Conservation (phyloP, 2,329 filamentous ascomycete species). For the Hypoxylon sp. region DNA sequence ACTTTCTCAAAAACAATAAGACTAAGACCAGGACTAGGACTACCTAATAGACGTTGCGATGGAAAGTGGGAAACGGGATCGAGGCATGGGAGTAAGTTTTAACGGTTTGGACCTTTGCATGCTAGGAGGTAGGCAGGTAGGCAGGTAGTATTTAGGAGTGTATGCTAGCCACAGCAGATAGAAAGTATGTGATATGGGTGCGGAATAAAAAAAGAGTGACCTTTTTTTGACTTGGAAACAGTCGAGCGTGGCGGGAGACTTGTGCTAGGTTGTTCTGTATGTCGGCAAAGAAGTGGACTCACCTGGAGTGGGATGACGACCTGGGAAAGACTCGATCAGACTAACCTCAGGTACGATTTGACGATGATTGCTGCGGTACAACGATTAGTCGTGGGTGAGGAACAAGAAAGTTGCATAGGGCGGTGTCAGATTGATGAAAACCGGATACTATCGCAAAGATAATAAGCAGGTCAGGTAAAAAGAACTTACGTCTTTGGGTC, state of each 20-base stretch:
- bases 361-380: conserved; percentile 22
- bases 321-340: conserved; percentile 25
- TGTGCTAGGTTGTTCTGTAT: conserved; percentile 16
- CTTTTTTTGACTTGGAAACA: too few relatives aligned
- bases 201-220: too few relatives aligned
- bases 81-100: too few relatives aligned
- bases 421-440: conserved; percentile 18
- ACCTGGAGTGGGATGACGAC: conserved; percentile 36
- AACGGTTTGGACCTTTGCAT: too few relatives aligned
- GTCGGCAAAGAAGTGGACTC: conserved; percentile 34
- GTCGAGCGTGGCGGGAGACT: too few relatives aligned
- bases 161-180: too few relatives aligned
- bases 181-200: too few relatives aligned
- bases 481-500: conserved; percentile 26
- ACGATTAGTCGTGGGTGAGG: conserved; percentile 21
- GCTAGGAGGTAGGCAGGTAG: background rate
- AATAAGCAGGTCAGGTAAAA: conserved; percentile 7
- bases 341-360: conserved; percentile 29
- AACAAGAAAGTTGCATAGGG: conserved; percentile 13
- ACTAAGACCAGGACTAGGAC: too few relatives aligned
- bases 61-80: too few relatives aligned
- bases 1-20: too few relatives aligned
- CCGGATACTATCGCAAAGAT: conserved; percentile 4
- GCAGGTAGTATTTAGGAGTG: too few relatives aligned
- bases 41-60: too few relatives aligned